Base-by-base conservation (phyloP, 2,329 filamentous ascomycete species). In the Aspergillus ibericus region DNA sequence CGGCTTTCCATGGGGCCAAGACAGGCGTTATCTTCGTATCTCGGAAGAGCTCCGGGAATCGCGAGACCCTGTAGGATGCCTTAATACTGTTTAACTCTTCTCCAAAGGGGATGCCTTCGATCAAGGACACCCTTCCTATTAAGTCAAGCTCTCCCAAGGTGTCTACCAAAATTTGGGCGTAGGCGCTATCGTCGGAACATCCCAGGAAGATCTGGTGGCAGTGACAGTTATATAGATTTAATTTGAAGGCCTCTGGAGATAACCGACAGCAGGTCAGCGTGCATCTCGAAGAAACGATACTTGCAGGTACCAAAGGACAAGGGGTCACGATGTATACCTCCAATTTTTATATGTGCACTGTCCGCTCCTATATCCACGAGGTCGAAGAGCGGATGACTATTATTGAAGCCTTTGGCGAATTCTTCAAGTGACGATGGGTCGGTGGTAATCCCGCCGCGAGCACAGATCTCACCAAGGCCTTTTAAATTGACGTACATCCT, bases 181-280 rank as follows among this genome's bases (percentile, higher is more conserved):
- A 87, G 20, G 81, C 78, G 56, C 80, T 80, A 70, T 84, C 82
- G 59, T 83, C 81, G 13, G 82, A 83, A 69, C 84, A 85, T 8
- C 84, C 85, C 35, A 88, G 76, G 50, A 87, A 75, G 53, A 88
- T 80, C 56, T 85, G 83, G 54, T 83, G 83, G 67, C 85, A 88
- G 64, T 85, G 84, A 61, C 80, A 82, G 64, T 86, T 82, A 70
- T 82, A 77, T 52, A 85, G 73, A 69, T 82, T 79, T 49, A 84
- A 70, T 64, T 82, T 82, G 71, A 87, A 82, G 25, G 75, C 75
- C 63, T 83, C 83, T 85, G 62, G 22, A 54, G 38, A 35, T 53
- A 29, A 46, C 22, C n/a, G 20, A 55, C 47, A 56, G 50, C 47
- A 20, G 7, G 63, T 75, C 63, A 77, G 70, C 63, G 38, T 16